Conservation (phyloP, 441 rosid genomes). For the Bruguiera hainesii region DNA sequence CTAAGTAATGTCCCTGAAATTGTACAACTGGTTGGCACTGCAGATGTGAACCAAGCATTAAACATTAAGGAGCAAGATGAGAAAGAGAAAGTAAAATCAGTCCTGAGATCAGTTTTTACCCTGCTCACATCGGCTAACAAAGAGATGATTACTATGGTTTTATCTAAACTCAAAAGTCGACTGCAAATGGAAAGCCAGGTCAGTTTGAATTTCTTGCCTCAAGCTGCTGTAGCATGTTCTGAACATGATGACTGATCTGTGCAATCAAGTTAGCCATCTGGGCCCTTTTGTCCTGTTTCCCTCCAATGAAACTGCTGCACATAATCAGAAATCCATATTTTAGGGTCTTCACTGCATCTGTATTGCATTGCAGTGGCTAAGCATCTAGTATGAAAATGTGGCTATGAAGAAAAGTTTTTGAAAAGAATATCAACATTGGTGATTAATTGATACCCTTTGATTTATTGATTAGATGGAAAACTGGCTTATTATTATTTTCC, state of each 20-base stretch:
- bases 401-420: no score
- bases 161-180: conserved; percentile 57
- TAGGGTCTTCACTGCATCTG: no score
- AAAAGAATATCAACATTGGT: no score
- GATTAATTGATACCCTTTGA: no score
- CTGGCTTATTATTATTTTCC: background rate
- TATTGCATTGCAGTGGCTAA: background rate
- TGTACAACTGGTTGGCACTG: conserved; percentile 60
- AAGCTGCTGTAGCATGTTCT: background rate
- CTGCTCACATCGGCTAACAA: conserved; percentile 65
- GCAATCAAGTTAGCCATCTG: background rate
- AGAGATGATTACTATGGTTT: conserved; percentile 45
- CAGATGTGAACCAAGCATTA: conserved; percentile 42
- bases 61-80: conserved; percentile 39
- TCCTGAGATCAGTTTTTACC: conserved; percentile 65
- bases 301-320: no score
- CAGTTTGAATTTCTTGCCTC: conserved; percentile 14
- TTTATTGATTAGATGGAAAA: no score
- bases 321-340: no score
- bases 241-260: background rate
- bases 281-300: no score
- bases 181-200: conserved; percentile 59
- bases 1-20: conserved; percentile 74
- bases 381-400: background rate
- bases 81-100: conserved; percentile 46